A percentile compares a stretch with the other conserved stretches of the same genome.
Evolutionary conservation across 1,139 yeast species (phyloP).

Genomic region (Diutina pseudorugosa): DNA sequence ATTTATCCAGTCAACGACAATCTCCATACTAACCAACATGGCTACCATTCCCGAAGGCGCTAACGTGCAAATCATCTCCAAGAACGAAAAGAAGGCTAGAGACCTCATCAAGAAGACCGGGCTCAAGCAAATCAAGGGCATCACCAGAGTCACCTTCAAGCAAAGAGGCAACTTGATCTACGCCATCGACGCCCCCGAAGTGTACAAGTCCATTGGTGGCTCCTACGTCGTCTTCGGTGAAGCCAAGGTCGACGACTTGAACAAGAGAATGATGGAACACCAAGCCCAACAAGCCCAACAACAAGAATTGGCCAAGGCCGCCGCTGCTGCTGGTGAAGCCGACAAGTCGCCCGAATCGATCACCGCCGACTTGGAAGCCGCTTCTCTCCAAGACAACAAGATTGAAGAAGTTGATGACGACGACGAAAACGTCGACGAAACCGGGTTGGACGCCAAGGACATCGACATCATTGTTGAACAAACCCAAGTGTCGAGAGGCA

Average conservation of each 20-base stretch:
- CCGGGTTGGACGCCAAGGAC: constrained; percentile 72
- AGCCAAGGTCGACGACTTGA: constrained; percentile 88
- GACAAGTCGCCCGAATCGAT: constrained; percentile 64
- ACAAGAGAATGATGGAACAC: constrained; percentile 66
- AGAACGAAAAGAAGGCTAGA: constrained; percentile 95
- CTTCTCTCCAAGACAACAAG: constrained; percentile 39
- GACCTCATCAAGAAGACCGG: constrained; percentile 81
- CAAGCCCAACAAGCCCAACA: constrained; percentile 25
- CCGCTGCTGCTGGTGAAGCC: constrained; percentile 17
- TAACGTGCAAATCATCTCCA: constrained; percentile 71
- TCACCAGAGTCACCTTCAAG: constrained; percentile 92
- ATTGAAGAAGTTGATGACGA: constrained; percentile 38
- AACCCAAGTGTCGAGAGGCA: constrained; percentile 76
- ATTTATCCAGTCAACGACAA: not conserved
- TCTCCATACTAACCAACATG: not conserved
- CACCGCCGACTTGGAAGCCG: constrained; percentile 84
- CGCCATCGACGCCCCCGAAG: constrained; percentile 93
- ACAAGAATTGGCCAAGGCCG: constrained; percentile 57
- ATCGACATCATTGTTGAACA: constrained; percentile 79
- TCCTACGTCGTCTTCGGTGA: constrained; percentile 96
- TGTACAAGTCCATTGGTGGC: constrained; percentile 88
- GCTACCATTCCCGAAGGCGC: constrained; percentile 70
- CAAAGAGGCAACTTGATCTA: constrained; percentile 87
- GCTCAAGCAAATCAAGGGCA: constrained; percentile 85
- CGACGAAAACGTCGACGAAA: constrained; percentile 61